Percentiles rank a stretch among this genome's conserved stretches.
Conservation (phyloP, 2,329 filamentous ascomycete genomes). For the Amauroascus niger region DNA sequence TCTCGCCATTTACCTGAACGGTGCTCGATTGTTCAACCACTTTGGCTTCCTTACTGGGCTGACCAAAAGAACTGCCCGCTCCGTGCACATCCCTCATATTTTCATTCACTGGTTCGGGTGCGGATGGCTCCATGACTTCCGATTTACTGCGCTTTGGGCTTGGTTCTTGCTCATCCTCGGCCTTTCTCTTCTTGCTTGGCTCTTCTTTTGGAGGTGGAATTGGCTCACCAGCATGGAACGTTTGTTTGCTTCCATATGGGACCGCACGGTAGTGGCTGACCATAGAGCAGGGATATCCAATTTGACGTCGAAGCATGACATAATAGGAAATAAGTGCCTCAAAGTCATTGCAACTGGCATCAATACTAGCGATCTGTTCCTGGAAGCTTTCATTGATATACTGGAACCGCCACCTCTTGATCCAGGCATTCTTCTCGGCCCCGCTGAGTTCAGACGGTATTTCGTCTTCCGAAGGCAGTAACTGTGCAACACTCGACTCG, state of each 20-base stretch:
- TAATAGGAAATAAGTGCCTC: conserved; percentile 25
- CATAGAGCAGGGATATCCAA: conserved; percentile 22
- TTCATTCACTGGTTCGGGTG: conserved; percentile 10
- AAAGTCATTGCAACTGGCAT: conserved; percentile 23
- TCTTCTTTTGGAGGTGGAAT: neutral
- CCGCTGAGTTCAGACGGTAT: conserved; percentile 39
- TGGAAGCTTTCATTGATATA: conserved; percentile 29
- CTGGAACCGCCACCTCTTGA: conserved; percentile 29
- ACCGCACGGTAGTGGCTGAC: conserved; percentile 13
- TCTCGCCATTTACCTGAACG: conserved; percentile 13
- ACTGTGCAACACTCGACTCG: conserved; percentile 6
- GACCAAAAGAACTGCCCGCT: neutral
- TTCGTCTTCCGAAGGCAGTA: conserved; percentile 8
- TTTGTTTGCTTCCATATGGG: conserved; percentile 8
- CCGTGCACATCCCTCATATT: conserved; percentile 11
- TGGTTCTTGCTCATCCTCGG: neutral
- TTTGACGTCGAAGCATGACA: conserved; percentile 22
- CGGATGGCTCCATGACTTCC: neutral
- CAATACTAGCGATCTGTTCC: conserved; percentile 29
- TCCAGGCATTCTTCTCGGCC: conserved; percentile 43
- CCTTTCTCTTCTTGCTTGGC: conserved; percentile 7
- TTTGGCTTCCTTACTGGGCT: conserved; percentile 9
- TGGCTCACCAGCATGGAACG: neutral
- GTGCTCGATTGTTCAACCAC: neutral
- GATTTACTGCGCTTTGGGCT: neutral